Conservation (phyloP, 2,329 filamentous ascomycete genomes). For the Beauveria sp. region DNA sequence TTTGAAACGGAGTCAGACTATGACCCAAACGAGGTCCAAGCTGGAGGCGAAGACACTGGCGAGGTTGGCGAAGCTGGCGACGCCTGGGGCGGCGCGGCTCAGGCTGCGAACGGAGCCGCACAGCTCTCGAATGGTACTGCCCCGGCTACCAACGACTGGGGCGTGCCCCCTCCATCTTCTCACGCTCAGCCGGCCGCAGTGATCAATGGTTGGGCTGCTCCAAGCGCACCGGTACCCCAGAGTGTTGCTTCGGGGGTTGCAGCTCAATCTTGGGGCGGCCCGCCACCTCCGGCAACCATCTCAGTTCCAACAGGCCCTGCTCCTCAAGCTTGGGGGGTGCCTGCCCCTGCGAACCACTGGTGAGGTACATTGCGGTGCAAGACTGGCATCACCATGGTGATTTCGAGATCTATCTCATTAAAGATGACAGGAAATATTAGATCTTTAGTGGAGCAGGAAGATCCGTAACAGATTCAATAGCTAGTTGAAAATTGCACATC, state of each 20-base stretch:
- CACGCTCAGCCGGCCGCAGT: no score
- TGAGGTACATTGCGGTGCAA: not conserved
- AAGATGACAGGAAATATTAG: no score
- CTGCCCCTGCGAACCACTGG: not conserved
- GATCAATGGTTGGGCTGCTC: not conserved
- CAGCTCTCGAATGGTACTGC: not conserved
- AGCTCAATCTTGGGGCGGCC: not conserved
- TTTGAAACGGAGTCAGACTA: constrained; percentile 51
- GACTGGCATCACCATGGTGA: no score
- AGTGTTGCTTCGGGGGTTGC: not conserved
- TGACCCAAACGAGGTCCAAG: constrained; percentile 29
- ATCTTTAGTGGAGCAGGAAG: not conserved
- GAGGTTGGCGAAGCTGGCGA: constrained; percentile 16
- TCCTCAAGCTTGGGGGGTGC: constrained; percentile 5
- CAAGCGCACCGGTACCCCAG: not conserved
- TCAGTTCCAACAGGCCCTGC: not conserved
- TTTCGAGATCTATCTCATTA: not conserved
- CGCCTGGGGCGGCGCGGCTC: constrained; percentile 10
- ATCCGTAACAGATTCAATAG: not conserved
- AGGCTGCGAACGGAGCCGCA: not conserved
- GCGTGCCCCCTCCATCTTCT: no score
- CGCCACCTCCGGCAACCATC: not conserved
- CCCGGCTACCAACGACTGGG: not conserved
- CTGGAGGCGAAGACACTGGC: constrained; percentile 19
- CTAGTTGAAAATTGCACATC: not conserved